phyloP scores from a whole-genome alignment of 352 stramenopile genomes.

The Plasmopara halstedii region DNA sequence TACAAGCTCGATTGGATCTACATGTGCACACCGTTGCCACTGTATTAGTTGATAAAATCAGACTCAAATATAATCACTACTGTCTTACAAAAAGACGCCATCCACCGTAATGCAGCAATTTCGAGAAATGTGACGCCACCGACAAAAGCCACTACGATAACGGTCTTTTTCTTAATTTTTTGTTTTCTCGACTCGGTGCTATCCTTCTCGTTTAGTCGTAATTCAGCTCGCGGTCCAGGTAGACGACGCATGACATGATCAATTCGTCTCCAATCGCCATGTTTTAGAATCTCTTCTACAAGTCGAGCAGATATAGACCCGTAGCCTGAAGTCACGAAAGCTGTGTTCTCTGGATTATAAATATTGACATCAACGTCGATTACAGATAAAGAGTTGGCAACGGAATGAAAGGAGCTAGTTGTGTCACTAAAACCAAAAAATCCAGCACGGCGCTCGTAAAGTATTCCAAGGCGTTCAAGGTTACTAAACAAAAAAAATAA shows the following conservation, averaged over 20 bases:
- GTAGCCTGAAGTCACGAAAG: slow-evolving; percentile 72
- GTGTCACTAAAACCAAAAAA: slow-evolving; percentile 2
- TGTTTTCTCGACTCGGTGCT: slow-evolving; percentile 8
- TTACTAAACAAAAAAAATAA: slow-evolving; percentile 66
- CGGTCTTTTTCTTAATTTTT: slow-evolving; percentile 33
- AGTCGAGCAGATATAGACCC: slow-evolving; percentile 57
- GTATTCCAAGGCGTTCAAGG: slow-evolving; percentile 40
- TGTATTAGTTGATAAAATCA: slow-evolving; percentile 1
- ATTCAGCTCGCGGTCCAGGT: slow-evolving; percentile 45
- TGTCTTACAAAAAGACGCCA: slow-evolving; percentile 51
- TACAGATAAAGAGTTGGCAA: slow-evolving; percentile 24
- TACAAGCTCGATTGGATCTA: slow-evolving; percentile 59
- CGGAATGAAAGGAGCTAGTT: slow-evolving; percentile 23
- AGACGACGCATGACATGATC: slow-evolving; percentile 43
- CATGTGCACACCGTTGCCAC: background rate
- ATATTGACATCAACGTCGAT: slow-evolving; percentile 56
- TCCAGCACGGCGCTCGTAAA: slow-evolving; percentile 23
- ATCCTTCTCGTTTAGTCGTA: slow-evolving; percentile 22
- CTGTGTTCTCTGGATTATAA: slow-evolving; percentile 39
- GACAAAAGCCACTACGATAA: slow-evolving; percentile 61
- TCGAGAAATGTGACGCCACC: slow-evolving; percentile 67
- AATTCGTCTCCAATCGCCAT: slow-evolving; percentile 36
- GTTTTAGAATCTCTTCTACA: slow-evolving; percentile 57
- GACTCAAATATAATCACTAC: too few species aligned
- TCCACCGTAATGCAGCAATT: slow-evolving; percentile 66